Conservation (phyloP, 164 flowering plant genomes). For the Magnolia changhungtana region DNA sequence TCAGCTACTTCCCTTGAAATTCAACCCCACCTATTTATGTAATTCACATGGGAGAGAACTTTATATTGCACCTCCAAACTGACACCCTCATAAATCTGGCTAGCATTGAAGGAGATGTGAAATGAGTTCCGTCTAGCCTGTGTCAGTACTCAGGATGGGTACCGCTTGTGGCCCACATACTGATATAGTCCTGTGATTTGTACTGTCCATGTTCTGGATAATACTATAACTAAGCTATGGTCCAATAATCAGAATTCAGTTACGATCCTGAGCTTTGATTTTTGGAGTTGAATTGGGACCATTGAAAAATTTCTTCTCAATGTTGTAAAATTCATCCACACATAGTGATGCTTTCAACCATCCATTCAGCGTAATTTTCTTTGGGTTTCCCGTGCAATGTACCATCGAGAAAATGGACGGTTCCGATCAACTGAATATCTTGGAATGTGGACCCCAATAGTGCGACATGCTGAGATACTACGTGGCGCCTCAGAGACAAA, state of each 20-base stretch:
- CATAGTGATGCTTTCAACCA: not conserved
- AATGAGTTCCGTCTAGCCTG: no score
- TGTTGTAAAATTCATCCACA: not conserved
- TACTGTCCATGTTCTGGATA: not conserved
- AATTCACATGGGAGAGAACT: slow-evolving; percentile 13
- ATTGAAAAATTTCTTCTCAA: not conserved
- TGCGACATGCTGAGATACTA: no score
- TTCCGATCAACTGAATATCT: not conserved
- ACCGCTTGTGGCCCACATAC: no score
- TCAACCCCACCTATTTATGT: slow-evolving; percentile 16
- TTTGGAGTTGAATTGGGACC: not conserved
- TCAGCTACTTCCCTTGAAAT: slow-evolving; percentile 16
- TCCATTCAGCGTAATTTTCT: not conserved
- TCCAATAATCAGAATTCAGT: not conserved
- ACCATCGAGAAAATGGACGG: not conserved
- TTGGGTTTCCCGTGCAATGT: not conserved
- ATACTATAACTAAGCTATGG: not conserved
- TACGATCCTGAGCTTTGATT: not conserved
- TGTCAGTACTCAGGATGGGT: no score
- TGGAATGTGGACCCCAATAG: no score
- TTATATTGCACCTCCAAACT: not conserved
- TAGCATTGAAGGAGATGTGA: not conserved
- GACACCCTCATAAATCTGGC: not conserved
- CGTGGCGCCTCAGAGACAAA: no score
- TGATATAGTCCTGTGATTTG: not conserved